These are phyloP conservation scores for Ilyonectria destructans DNA, from an alignment of 2,329 filamentous ascomycete species.

Conservation along the genomic window DNA sequence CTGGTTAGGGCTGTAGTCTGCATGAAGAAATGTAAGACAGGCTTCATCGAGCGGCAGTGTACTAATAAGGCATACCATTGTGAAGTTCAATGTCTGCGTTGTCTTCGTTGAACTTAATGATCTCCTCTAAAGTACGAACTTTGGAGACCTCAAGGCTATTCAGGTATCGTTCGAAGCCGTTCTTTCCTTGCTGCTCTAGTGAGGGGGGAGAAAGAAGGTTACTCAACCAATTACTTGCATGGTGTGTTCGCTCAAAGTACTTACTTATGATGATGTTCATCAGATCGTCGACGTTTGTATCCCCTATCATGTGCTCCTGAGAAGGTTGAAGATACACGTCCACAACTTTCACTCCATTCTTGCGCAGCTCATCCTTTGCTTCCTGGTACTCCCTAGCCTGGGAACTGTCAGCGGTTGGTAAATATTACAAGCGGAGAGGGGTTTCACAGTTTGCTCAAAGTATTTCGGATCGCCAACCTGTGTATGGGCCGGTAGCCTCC, in stretches of 20 bases:
- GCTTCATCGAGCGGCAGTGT: not conserved
- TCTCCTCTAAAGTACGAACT: not conserved
- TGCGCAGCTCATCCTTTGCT: not conserved
- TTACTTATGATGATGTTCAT: not conserved
- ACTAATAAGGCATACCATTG: not conserved
- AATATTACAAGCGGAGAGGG: not conserved
- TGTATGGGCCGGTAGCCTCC: not conserved
- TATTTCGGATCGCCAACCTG: not conserved
- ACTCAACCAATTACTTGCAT: not conserved
- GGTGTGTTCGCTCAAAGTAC: not conserved
- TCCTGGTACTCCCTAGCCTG: not conserved
- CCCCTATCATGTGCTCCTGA: not conserved
- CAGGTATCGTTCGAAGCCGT: not conserved
- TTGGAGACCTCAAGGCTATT: not conserved
- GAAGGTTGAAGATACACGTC: not conserved
- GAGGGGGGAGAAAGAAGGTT: not conserved
- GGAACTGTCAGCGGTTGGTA: not conserved
- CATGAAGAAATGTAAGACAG: not conserved
- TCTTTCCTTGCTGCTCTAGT: constrained; percentile 1
- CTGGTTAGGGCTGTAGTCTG: not conserved
- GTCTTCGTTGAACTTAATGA: not conserved
- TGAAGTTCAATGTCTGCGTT: not conserved
- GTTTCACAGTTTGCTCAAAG: not conserved
- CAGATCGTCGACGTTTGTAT: not conserved
- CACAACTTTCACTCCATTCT: not conserved